Base-by-base conservation (phyloP, 257 asterid species). In the Solanum etuberosum region DNA sequence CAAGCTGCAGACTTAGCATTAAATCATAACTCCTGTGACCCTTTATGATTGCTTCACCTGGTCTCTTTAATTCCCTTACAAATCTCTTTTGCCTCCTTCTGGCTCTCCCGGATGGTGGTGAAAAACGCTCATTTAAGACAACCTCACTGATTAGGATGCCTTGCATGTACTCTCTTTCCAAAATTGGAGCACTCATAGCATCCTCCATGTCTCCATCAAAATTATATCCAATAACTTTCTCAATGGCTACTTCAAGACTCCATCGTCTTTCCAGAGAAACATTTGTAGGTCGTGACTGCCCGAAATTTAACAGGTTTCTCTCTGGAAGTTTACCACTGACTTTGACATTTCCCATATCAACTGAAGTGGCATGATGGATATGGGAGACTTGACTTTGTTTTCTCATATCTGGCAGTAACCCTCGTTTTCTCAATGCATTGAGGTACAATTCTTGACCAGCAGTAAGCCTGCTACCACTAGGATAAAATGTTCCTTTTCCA, bases 21-120 rank as follows among this genome's bases (percentile, higher is more conserved):
- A 97, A 91, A 92, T 97, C 99, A 40, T 97, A 97, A 90, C 99
- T 97, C 93, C 99, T 91, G 89, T 97, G 99, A 61, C 99, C 99
- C 92, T 97, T 97, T 83, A 97, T 93, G 86, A 97, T 96, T 80
- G 93, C 95, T 89, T 97, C 99, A 12, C 99, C 99, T 1, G 97
- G 93, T 88, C 96, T 96, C 94, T 94, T 94, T 86, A 94, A 91
- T 91, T 94, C 99, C 90, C 89, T 92, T 1, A 89, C 94, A 87
- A 93, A 94, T 87, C 86, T 97, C 92, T 87, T 97, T 43, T 97
- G 94, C 85, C 96, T 88, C 95, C 93, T 94, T 86, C 90, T 93
- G 31, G 93, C 90, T 85, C 95, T 96, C 90, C 90, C 93, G 3
- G 95, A 93, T 68, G 95, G 90, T 61, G 96, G 94, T 9, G 99